These are phyloP conservation scores for Hanseniaspora gamundiae DNA, from an alignment of 1,139 yeast species.

Conservation along the genomic window DNA sequence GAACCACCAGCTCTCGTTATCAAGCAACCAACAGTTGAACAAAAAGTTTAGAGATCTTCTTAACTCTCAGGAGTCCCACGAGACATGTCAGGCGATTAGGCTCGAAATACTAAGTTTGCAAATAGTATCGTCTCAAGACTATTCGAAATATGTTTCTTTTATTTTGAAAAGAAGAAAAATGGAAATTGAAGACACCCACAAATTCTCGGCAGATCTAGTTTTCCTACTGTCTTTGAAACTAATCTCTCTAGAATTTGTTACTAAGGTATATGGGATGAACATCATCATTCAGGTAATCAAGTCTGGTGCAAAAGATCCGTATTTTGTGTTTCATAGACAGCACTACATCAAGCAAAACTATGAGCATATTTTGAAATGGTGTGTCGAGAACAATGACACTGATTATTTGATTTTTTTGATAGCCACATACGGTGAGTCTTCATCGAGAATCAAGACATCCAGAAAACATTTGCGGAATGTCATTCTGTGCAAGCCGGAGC, in stretches of 20 bases:
- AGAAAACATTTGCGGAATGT: constrained; percentile 9
- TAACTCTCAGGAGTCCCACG: constrained; percentile 6
- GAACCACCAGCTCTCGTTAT: constrained; percentile 8
- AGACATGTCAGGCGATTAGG: constrained; percentile 9
- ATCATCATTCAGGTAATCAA: constrained; percentile 12
- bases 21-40: not conserved
- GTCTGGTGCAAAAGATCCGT: constrained; percentile 10
- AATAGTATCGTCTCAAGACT: constrained; percentile 16
- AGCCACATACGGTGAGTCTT: constrained; percentile 14
- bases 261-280: constrained; percentile 15
- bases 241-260: constrained; percentile 19
- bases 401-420: constrained; percentile 12
- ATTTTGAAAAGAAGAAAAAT: constrained; percentile 22
- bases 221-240: constrained; percentile 18
- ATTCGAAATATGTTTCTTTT: constrained; percentile 22
- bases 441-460: constrained; percentile 9
- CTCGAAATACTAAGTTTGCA: constrained; percentile 16
- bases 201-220: constrained; percentile 9
- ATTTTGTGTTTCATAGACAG: constrained; percentile 15
- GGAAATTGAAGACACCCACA: constrained; percentile 7
- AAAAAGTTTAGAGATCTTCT: constrained; percentile 18
- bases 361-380: constrained; percentile 12
- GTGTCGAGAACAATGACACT: constrained; percentile 9
- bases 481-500: not conserved
- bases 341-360: constrained; percentile 16